Percentiles rank a stretch among this genome's conserved stretches.
phyloP scores from a whole-genome alignment of 306 rosid species.

The Rubus parviflorus region DNA sequence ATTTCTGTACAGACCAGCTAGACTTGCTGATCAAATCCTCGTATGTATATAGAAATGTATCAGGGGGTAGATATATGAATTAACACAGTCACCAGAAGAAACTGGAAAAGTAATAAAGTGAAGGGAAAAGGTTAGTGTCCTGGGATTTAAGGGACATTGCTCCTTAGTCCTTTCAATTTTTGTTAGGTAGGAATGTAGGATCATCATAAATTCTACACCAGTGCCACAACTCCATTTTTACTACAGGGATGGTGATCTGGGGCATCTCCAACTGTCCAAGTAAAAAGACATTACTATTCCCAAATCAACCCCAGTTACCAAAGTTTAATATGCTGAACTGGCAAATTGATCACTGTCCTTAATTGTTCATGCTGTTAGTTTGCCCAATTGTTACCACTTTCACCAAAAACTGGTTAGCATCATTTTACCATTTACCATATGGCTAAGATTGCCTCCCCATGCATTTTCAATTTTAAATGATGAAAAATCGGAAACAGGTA shows the following conservation, averaged over 20 bases:
- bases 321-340: neutral
- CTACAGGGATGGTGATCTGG: neutral
- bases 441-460: neutral
- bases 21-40: neutral
- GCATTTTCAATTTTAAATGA: neutral
- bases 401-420: neutral
- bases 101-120: slow-evolving; percentile 7
- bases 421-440: neutral
- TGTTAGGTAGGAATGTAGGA: slow-evolving; percentile 11
- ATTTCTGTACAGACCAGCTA: neutral
- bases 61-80: slow-evolving; percentile 9
- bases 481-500: neutral
- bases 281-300: neutral
- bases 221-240: slow-evolving; percentile 11
- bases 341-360: neutral
- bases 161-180: neutral
- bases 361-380: neutral
- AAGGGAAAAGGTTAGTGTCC: slow-evolving; percentile 4
- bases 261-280: neutral
- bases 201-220: slow-evolving; percentile 26
- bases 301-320: neutral
- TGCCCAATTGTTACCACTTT: neutral
- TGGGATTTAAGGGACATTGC: slow-evolving; percentile 3
- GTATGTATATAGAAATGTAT: neutral
- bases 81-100: neutral